Conservation (phyloP, 2,329 filamentous ascomycete genomes). For the Parascedosporium putredinis region DNA sequence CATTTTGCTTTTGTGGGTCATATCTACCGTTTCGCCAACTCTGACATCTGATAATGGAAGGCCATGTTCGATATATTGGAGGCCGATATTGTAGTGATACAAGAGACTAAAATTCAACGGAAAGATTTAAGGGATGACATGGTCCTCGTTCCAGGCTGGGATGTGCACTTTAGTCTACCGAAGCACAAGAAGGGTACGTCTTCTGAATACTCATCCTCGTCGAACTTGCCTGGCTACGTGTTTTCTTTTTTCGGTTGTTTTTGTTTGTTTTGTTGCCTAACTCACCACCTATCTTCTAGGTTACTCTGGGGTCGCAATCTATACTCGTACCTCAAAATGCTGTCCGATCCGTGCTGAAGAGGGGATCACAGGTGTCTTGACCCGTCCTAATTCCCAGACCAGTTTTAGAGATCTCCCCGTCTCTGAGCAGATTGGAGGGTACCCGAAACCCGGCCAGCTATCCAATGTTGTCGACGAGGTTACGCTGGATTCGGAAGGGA, state of each 20-base stretch:
- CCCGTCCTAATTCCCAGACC: constrained; percentile 56
- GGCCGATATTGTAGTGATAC: constrained; percentile 87
- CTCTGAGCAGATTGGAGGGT: constrained; percentile 76
- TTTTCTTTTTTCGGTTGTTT: no score
- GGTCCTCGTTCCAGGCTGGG: constrained; percentile 90
- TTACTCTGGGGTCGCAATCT: constrained; percentile 92
- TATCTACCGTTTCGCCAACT: no score
- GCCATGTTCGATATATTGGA: constrained; percentile 91
- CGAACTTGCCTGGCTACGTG: no score
- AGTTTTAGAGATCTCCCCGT: constrained; percentile 65
- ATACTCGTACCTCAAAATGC: constrained; percentile 79
- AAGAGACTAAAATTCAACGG: constrained; percentile 91
- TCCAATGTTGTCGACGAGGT: constrained; percentile 53
- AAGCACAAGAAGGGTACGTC: constrained; percentile 76
- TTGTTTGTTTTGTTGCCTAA: not conserved
- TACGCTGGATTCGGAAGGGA: constrained; percentile 77
- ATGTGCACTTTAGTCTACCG: constrained; percentile 89
- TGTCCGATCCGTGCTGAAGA: constrained; percentile 85
- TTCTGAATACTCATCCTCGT: no score
- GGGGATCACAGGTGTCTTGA: constrained; percentile 73
- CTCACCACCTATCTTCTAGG: constrained; percentile 37
- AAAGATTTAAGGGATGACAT: constrained; percentile 92
- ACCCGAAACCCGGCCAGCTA: constrained; percentile 63
- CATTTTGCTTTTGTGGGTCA: no score
- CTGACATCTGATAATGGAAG: no score